Percentiles rank a stretch among this genome's conserved stretches.
phyloP scores from a whole-genome alignment of 768 basidiomycete species.

The Boletus bicolor region DNA sequence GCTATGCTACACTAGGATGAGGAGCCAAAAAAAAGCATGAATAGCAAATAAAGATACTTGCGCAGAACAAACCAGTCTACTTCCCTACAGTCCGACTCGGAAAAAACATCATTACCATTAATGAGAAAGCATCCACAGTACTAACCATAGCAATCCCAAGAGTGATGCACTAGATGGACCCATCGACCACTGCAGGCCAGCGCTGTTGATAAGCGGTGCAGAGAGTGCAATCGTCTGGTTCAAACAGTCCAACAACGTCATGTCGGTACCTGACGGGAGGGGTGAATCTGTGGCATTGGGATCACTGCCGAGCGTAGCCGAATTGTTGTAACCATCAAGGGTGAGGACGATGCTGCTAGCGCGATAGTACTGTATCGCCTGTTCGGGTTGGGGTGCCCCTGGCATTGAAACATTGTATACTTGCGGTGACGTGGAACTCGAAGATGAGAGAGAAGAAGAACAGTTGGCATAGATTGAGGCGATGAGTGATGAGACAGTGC shows the following conservation, averaged over 20 bases:
- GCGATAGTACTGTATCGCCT: constrained; percentile 67
- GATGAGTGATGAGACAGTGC: constrained; percentile 44
- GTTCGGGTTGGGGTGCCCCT: constrained; percentile 41
- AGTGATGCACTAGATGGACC: constrained; percentile 4
- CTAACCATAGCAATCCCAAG: constrained; percentile 15
- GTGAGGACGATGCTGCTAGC: constrained; percentile 60
- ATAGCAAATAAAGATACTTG: background rate
- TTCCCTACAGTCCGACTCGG: too few relatives aligned
- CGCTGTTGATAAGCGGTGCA: constrained; percentile 52
- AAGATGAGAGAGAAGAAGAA: constrained; percentile 34
- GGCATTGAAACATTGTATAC: constrained; percentile 31
- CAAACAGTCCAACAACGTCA: constrained; percentile 49
- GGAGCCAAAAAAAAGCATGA: background rate
- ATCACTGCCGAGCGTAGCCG: constrained; percentile 42
- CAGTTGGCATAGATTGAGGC: constrained; percentile 43
- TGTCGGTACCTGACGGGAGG: constrained; percentile 52
- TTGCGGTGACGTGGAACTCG: constrained; percentile 31
- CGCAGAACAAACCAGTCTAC: background rate
- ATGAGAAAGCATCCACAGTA: constrained; percentile 16
- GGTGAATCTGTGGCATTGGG: constrained; percentile 43
- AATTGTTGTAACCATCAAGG: constrained; percentile 66
- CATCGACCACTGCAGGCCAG: constrained; percentile 12
- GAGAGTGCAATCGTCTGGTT: constrained; percentile 60
- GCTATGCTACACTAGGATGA: background rate
- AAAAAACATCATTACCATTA: too few relatives aligned